phyloP scores from a whole-genome alignment of 2,329 filamentous ascomycete species.

The Hypoxylon sp. region DNA sequence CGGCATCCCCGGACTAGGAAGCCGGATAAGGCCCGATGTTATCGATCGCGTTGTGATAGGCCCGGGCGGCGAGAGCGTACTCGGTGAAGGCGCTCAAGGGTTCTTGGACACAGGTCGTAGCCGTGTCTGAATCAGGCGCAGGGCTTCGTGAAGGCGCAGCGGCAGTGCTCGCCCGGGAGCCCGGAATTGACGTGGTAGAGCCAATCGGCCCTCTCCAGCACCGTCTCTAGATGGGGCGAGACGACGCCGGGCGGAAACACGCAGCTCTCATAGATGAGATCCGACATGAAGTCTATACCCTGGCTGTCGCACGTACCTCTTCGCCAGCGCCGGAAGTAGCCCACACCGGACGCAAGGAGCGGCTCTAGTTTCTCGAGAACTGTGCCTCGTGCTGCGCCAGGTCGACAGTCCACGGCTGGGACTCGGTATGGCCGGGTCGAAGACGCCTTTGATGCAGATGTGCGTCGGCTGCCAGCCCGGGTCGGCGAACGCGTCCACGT shows the following conservation, averaged over 20 bases:
- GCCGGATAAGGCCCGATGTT: conserved; percentile 21
- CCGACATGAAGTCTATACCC: conserved; percentile 51
- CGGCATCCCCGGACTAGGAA: not conserved
- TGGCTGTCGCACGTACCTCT: conserved; percentile 47
- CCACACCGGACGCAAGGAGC: conserved; percentile 42
- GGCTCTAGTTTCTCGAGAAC: conserved; percentile 49
- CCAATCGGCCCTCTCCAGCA: conserved; percentile 48
- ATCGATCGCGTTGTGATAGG: conserved; percentile 51
- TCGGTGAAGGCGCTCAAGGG: conserved; percentile 46
- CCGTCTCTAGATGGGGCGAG: conserved; percentile 45
- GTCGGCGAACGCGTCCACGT: conserved; percentile 28
- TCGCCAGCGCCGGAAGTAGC: conserved; percentile 50
- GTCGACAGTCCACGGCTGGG: conserved; percentile 45
- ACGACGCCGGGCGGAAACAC: conserved; percentile 47
- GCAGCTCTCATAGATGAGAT: conserved; percentile 46
- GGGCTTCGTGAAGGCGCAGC: conserved; percentile 47
- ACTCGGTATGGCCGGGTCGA: conserved; percentile 47
- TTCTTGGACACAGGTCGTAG: conserved; percentile 47
- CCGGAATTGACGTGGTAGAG: conserved; percentile 45
- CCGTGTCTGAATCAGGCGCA: conserved; percentile 45
- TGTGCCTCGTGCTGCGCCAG: conserved; percentile 48
- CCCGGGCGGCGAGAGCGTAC: conserved; percentile 47
- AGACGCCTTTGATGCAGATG: conserved; percentile 51
- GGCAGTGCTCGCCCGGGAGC: conserved; percentile 44
- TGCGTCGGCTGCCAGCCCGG: conserved; percentile 30